Base-by-base conservation (phyloP, 805 yeast genomes). In the Yamadazyma akitaensis region DNA sequence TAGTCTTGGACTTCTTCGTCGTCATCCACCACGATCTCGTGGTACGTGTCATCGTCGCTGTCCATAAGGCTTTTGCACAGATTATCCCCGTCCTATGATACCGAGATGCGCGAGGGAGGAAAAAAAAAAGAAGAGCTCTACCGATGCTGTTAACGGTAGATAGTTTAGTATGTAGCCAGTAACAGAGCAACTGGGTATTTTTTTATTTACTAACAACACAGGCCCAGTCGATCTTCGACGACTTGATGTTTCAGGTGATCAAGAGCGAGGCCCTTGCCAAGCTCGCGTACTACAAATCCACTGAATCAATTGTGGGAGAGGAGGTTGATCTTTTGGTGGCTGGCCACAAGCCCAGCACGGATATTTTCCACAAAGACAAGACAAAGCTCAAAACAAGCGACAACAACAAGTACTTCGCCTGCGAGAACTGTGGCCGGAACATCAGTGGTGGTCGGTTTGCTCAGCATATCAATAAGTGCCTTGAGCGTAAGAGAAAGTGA, bases 361-460 rank as follows among this genome's bases (percentile, higher is more conserved):
- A 78, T 51, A 72, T 78, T 2, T 77, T 64, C 57, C 79, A 79
- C n/a, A 76, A 76, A 48, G 82, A 76, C 43, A 75, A 73, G 51
- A 54, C 55, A 13, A 74, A 76, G 40, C 54, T 70, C 42, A 71
- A 71, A 50, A 54, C 62, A 12, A 56, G 65, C 5, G 88, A 82
- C 38, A 61, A 76, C 14, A 67, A 72, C 1, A 63, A 76, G 44
- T 89, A 90, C 63, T 88, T 89, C 56, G 78, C 72, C 46, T 92
- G 99, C 66, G 75, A 76, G 4, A 85, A 86, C 54, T 92, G 99
- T 64, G 82, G 80, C 16, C 73, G 99, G 47, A 88, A 84, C 57
- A 85, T 92, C 7, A 92, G 96, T 0, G 96, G 96, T 0, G 85
- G 88, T 33, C 72, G 99, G 48, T 91, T 88, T 73, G 97, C 98